Base-by-base conservation (phyloP, 2,329 filamentous ascomycete genomes). In the Tothia fuscella region DNA sequence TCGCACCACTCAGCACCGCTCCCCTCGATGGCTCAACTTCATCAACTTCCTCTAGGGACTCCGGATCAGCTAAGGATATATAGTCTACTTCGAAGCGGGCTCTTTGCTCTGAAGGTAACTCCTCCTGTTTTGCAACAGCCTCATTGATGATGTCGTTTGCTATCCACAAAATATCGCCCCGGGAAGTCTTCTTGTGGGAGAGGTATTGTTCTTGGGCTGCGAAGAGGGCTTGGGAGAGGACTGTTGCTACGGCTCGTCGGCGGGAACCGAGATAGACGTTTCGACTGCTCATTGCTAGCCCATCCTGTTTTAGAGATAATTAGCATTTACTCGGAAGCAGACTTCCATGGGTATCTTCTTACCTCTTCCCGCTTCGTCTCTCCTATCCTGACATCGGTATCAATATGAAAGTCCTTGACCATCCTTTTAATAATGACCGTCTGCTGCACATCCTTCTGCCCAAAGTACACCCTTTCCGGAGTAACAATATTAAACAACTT, bases 391-490 rank as follows among this genome's bases (percentile, higher is more conserved):
- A 96, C 76, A 17, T 82, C 67, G 3, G 77, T 82, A 29, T 83
- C 76, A 30, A 96, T 61, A 57, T 87, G 77, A 50, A 98, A 88
- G 60, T 98, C 91, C 50, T 77, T 72, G 24, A 95, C 82, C 75
- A 98, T 78, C 33, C 82, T 77, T 53, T 76, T 79, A 53, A 98
- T 83, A 9, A 98, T 75, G 14, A 93, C 83, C 0, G 87, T 93
- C 64, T 98, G 91, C 67, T 98, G 91, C 16, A 95, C 78, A 59
- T 98, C 91, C 65, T 98, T 98, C 61, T 96, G 91, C 3, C 91
- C 91, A 66, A 98, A 95, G 64, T 94, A 91, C 4, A 86, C 84
- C 33, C 73, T 73, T 43, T 88, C 80, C 3, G 85, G 81, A 49
- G 76, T 71, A 34, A 85, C 78, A 42, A 87, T 83, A 54, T 88